Evolutionary conservation across 1,284 basidiomycete species (phyloP), one percentile per base, ranked within the genome.

Genomic region (Xanthoconium separans): DNA sequence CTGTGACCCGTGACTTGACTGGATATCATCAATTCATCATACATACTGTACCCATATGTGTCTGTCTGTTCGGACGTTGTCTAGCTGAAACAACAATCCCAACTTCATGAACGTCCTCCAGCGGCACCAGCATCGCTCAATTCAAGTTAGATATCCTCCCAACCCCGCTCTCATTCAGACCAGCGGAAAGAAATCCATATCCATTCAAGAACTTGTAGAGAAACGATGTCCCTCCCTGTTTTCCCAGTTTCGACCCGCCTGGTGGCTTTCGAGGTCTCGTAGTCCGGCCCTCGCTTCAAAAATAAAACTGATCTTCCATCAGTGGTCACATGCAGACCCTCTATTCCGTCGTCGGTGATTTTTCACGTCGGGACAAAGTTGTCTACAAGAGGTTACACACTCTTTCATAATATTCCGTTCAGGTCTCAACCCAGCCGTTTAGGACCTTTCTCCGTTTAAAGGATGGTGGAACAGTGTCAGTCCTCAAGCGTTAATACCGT

Each of bases 281-380:
- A 49, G 34, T 18, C 30, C 44, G 33, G 15, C 22, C 20, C 39
- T 45, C 42, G 9, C 46, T 50, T 49, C 33, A 44, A 54, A 53
- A 45, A 36, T 41, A 39, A 31, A 33, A 45, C 52, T 59, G 20
- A 61, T 47, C 7, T 31, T 44, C 46, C 51, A 39, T 16, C 55
- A 89, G 86, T 64, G 89, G 87, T 16, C 87, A 90, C 66, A 61
- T 88, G 36, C 87, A 91, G 62, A 91, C 87, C 6, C 65, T 82
- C n/a, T 89, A 88, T 55, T 83, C 80, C 55, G 84, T 83, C 9
- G 44, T 83, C 7, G 87, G 85, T 12, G 79, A 90, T 69, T 94
- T 95, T 61, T 83, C 84, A 2, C 82, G 84, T 54, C 76, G 82
- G 43, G 89, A 95, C 70, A 76, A 77, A 50, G 79, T 90, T 22